phyloP scores from a whole-genome alignment of 169 alveolate genomes.

The Plasmodium adleri region DNA sequence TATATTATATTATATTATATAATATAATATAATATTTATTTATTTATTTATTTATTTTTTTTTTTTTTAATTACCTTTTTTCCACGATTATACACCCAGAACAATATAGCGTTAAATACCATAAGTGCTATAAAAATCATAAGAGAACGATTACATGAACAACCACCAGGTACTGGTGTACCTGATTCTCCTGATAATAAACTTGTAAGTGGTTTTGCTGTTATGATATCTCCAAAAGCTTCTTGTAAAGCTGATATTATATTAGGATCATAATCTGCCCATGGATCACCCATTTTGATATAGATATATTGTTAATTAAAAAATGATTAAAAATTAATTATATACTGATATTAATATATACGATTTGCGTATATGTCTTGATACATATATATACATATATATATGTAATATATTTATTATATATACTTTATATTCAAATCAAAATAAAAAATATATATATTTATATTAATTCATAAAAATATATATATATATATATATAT shows the following conservation, averaged over 20 bases:
- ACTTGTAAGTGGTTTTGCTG: not conserved
- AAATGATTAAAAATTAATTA: too few relatives aligned
- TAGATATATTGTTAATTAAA: not conserved
- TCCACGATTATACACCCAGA: slow-evolving; percentile 16
- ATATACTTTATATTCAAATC: too few relatives aligned
- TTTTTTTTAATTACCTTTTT: slow-evolving; percentile 17
- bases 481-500: too few relatives aligned
- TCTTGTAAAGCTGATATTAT: slow-evolving; percentile 21
- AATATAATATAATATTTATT: not conserved
- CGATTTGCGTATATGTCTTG: not conserved
- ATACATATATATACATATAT: not conserved
- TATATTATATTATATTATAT: too few relatives aligned
- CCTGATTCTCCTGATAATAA: too few relatives aligned
- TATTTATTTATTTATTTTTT: not conserved
- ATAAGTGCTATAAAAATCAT: slow-evolving; percentile 26
- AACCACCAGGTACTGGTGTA: not conserved
- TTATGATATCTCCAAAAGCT: slow-evolving; percentile 32
- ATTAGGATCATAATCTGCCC: slow-evolving; percentile 20
- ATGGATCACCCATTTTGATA: slow-evolving; percentile 43
- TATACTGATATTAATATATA: not conserved
- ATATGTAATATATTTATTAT: too few relatives aligned
- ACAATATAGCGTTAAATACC: slow-evolving; percentile 42
- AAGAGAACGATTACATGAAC: slow-evolving; percentile 37
- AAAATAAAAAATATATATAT: too few relatives aligned
- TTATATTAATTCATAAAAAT: too few relatives aligned